These are phyloP conservation scores for Hirschfeldia incana DNA, from an alignment of 345 rosid genomes.

Conservation along the genomic window DNA sequence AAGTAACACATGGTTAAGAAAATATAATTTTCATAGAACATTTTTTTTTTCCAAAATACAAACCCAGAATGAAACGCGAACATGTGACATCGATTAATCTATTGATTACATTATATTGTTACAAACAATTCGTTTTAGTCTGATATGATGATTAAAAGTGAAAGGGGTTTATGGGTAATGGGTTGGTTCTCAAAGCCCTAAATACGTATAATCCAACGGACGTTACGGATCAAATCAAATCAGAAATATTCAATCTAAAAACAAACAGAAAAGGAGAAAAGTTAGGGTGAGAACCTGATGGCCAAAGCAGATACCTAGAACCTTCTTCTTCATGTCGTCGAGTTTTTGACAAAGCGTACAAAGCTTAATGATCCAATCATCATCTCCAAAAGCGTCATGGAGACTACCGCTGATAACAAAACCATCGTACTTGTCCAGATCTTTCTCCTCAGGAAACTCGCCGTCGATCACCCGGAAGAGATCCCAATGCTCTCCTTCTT, in stretches of 20 bases:
- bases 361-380: conserved; percentile 72
- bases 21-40: not conserved
- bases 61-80: not conserved
- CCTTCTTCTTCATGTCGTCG: conserved; percentile 75
- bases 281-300: conserved; percentile 65
- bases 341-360: conserved; percentile 61
- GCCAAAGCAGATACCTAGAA: conserved; percentile 39
- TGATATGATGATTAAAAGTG: not conserved
- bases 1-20: not conserved
- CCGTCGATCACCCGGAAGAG: conserved; percentile 72
- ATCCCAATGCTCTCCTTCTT: conserved; percentile 82
- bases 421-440: conserved; percentile 65
- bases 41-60: not conserved
- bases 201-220: not conserved
- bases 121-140: not conserved
- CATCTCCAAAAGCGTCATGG: conserved; percentile 74
- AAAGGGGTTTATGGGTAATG: conserved; percentile 5
- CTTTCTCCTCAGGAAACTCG: conserved; percentile 68
- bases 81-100: not conserved
- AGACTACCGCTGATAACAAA: conserved; percentile 87
- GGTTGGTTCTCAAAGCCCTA: not conserved
- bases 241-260: not conserved
- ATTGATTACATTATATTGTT: not conserved
- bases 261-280: not conserved
- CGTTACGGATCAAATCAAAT: not conserved